These are phyloP conservation scores for Chlamydomonas incerta DNA, from an alignment of 139 green algal species.

Conservation along the genomic window DNA sequence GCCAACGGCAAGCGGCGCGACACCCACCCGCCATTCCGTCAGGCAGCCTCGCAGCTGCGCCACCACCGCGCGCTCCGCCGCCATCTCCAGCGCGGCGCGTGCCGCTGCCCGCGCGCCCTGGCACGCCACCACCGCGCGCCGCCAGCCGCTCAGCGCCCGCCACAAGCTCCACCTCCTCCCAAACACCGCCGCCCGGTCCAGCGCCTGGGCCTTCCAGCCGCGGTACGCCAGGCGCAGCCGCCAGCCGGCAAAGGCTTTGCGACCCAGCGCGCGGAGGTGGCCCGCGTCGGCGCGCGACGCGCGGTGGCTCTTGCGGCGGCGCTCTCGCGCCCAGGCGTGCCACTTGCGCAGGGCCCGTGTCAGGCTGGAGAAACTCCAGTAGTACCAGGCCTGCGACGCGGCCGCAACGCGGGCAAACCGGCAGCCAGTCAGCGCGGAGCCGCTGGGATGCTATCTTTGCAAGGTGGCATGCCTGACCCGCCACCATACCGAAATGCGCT, in stretches of 20 bases:
- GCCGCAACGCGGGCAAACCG: too few relatives aligned
- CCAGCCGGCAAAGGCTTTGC: neutral
- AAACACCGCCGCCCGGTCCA: neutral
- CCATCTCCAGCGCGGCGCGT: neutral
- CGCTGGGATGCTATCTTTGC: too few relatives aligned
- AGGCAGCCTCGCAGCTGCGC: neutral
- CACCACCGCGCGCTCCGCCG: neutral
- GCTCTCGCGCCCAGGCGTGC: neutral
- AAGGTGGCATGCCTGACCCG: too few relatives aligned
- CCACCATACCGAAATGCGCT: too few relatives aligned
- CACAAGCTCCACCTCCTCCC: neutral
- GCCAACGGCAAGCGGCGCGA: too few relatives aligned
- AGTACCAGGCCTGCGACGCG: constrained; percentile 37
- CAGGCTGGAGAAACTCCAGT: constrained; percentile 21
- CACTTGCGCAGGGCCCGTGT: constrained; percentile 14
- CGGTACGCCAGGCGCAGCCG: neutral
- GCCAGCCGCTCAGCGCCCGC: neutral
- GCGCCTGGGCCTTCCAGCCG: neutral
- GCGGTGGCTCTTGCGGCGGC: neutral
- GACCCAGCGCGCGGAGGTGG: neutral
- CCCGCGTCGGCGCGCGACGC: neutral
- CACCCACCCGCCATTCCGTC: constrained; percentile 3
- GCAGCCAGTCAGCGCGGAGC: too few relatives aligned
- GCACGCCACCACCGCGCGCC: neutral
- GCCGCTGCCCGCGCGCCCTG: neutral